These are phyloP conservation scores for Cadophora sp. DNA, from an alignment of 2,329 filamentous ascomycete genomes.

Conservation along the genomic window DNA sequence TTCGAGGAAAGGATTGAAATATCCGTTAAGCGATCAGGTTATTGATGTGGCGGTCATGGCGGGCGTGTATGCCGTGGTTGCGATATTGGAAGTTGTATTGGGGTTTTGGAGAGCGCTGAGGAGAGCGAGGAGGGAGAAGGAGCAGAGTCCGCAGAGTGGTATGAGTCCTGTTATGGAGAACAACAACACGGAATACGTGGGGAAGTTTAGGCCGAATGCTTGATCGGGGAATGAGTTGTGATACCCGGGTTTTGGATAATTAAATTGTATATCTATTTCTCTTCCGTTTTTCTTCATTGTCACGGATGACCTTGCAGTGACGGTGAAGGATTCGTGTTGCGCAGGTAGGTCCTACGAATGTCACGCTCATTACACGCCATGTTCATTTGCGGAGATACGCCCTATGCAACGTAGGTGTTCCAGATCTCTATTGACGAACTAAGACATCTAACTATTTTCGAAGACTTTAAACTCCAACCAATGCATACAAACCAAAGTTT, in stretches of 20 bases:
- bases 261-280: not conserved
- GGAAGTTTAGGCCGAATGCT: conserved; percentile 23
- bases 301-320: too few relatives aligned
- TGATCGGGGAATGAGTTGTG: conserved; percentile 9
- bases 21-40: conserved; percentile 44
- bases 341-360: too few relatives aligned
- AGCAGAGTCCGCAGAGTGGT: conserved; percentile 23
- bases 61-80: conserved; percentile 44
- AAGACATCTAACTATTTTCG: not conserved
- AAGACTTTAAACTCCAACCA: not conserved
- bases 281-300: not conserved
- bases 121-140: conserved; percentile 17
- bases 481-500: not conserved
- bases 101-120: conserved; percentile 33
- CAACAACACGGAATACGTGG: conserved; percentile 16
- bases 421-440: too few relatives aligned
- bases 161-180: conserved; percentile 27
- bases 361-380: too few relatives aligned
- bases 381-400: too few relatives aligned
- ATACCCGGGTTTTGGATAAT: conserved; percentile 2
- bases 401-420: too few relatives aligned
- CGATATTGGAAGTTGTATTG: conserved; percentile 39
- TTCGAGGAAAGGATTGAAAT: conserved; percentile 41
- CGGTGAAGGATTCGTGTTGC: too few relatives aligned
- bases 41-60: conserved; percentile 45